Conservation (phyloP, 257 asterid species). For the Solanum lignicaule region DNA sequence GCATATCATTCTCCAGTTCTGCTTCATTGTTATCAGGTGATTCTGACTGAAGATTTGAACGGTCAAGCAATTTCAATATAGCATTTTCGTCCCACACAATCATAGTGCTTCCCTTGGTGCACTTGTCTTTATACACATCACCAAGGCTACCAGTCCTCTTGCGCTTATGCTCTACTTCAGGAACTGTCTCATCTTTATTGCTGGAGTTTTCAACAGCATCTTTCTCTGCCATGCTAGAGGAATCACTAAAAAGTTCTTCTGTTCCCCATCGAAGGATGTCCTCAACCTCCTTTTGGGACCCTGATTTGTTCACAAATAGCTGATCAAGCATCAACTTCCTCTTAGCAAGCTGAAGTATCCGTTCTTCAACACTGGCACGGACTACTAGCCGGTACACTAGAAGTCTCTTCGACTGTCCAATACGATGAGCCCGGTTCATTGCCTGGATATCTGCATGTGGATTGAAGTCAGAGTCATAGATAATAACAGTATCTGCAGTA, state of each 20-base stretch:
- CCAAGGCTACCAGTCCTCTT: conserved; percentile 92
- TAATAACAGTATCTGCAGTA: conserved; percentile 94
- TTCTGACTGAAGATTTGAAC: conserved; percentile 59
- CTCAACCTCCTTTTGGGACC: conserved; percentile 91
- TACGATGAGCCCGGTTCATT: conserved; percentile 96
- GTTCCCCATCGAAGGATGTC: conserved; percentile 98
- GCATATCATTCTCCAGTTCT: conserved; percentile 78
- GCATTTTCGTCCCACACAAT: conserved; percentile 86
- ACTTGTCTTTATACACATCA: conserved; percentile 82
- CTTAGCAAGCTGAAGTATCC: conserved; percentile 97
- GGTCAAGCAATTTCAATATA: conserved; percentile 80
- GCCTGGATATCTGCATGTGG: conserved; percentile 99
- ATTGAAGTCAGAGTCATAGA: conserved; percentile 95
- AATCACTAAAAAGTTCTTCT: conserved; percentile 85
- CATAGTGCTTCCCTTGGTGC: conserved; percentile 74
- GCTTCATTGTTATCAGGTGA: conserved; percentile 68
- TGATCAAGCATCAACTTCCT: conserved; percentile 97
- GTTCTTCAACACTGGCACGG: conserved; percentile 99
- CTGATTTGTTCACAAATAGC: conserved; percentile 90
- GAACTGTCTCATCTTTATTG: conserved; percentile 36
- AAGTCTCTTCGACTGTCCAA: conserved; percentile 92
- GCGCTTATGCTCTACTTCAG: conserved; percentile 57
- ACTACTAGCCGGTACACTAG: conserved; percentile 94
- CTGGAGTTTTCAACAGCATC: conserved; percentile 41
- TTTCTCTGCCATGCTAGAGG: conserved; percentile 34